Percentiles rank a stretch among this genome's conserved stretches.
phyloP scores from a whole-genome alignment of 2,329 filamentous ascomycete genomes.

The Parastagonospora avenae region DNA sequence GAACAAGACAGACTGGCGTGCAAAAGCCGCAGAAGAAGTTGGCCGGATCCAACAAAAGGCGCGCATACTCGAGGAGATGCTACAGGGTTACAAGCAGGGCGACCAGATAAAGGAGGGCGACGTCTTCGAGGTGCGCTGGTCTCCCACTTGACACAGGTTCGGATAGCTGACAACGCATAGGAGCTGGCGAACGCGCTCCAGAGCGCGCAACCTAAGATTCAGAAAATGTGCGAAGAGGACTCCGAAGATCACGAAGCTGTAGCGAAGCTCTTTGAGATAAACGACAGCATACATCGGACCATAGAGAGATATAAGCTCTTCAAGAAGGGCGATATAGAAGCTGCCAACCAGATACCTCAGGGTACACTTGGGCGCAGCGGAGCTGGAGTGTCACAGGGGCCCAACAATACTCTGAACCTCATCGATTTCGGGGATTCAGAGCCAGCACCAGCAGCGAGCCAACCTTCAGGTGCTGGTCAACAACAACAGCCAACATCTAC shows the following conservation, averaged over 20 bases:
- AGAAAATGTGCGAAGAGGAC: constrained; percentile 99
- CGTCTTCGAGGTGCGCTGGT: constrained; percentile 63
- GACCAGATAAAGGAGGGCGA: constrained; percentile 76
- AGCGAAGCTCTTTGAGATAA: constrained; percentile 93
- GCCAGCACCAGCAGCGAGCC: constrained; percentile 48
- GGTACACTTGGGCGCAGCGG: constrained; percentile 73
- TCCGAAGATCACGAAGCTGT: constrained; percentile 96
- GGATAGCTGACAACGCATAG: constrained; percentile 47
- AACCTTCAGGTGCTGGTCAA: constrained; percentile 46
- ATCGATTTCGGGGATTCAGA: constrained; percentile 84
- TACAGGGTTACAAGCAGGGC: constrained; percentile 81
- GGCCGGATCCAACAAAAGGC: constrained; percentile 96
- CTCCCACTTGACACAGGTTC: constrained; percentile 29
- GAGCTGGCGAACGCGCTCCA: constrained; percentile 88
- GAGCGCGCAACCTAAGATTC: constrained; percentile 96
- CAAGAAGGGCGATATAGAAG: constrained; percentile 92
- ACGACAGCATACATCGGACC: constrained; percentile 97
- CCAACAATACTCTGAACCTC: constrained; percentile 81
- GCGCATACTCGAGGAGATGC: constrained; percentile 85
- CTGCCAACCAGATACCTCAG: constrained; percentile 79
- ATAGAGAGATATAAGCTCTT: constrained; percentile 94
- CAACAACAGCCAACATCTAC: constrained; percentile 55
- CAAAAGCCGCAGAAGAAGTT: constrained; percentile 95
- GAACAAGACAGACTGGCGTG: constrained; percentile 95
- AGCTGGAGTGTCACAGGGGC: constrained; percentile 67